These are phyloP conservation scores for Leishmania martiniquensis DNA, from an alignment of 208 protist species.

Conservation along the genomic window DNA sequence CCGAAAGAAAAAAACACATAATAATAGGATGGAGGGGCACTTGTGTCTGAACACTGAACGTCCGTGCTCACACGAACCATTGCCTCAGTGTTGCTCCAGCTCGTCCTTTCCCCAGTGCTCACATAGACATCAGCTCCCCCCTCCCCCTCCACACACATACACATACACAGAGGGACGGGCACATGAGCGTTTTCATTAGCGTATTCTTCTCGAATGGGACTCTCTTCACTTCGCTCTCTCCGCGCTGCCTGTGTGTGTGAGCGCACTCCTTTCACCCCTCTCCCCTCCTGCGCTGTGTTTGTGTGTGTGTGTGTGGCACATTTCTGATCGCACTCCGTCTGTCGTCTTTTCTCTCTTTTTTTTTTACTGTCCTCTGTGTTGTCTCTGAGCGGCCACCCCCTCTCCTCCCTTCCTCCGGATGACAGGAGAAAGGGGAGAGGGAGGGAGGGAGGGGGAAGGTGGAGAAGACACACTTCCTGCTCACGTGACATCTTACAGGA, in stretches of 20 bases:
- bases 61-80: background rate
- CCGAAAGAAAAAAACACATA: background rate
- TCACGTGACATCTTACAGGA: background rate
- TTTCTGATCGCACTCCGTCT: background rate
- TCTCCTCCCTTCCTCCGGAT: background rate
- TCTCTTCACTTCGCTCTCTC: background rate
- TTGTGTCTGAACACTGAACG: background rate
- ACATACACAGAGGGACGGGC: background rate
- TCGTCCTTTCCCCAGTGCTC: background rate
- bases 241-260: background rate
- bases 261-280: background rate
- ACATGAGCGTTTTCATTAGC: background rate
- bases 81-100: background rate
- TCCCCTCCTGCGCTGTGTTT: background rate
- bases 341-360: constrained; percentile 7
- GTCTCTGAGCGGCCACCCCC: background rate
- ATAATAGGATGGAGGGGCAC: background rate
- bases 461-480: background rate
- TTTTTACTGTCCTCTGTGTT: background rate
- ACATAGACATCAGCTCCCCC: background rate
- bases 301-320: background rate
- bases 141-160: too few species aligned
- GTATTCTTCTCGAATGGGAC: background rate
- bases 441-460: too few species aligned
- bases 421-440: background rate